Conservation (phyloP, 108 stramenopile genomes). For the Epithemia pelagica region DNA sequence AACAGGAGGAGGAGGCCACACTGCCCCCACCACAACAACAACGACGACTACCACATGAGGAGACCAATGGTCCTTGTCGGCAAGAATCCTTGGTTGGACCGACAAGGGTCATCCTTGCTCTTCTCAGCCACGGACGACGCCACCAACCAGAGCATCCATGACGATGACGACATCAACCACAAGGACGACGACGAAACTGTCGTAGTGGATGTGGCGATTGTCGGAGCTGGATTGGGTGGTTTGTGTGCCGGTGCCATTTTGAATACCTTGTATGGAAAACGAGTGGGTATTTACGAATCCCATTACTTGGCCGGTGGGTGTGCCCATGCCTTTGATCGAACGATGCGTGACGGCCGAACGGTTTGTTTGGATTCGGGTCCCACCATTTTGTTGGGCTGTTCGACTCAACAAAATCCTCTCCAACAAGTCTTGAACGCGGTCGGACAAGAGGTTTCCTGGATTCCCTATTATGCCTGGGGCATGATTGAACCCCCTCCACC, state of each 20-base stretch:
- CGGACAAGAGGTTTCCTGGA: conserved; percentile 73
- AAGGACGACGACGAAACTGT: background rate
- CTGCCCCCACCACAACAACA: too few species aligned
- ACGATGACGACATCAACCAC: background rate
- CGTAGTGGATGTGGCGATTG: conserved; percentile 66
- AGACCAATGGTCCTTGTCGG: too few species aligned
- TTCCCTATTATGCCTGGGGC: conserved; percentile 87
- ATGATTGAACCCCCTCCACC: conserved; percentile 73
- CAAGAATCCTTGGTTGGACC: too few species aligned
- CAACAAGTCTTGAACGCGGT: conserved; percentile 85
- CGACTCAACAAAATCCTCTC: conserved; percentile 66
- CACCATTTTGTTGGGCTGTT: conserved; percentile 81
- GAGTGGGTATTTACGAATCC: conserved; percentile 82
- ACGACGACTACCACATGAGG: too few species aligned
- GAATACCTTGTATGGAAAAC: conserved; percentile 72
- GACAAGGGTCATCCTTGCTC: too few species aligned
- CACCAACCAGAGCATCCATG: too few species aligned
- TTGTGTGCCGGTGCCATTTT: conserved; percentile 85
- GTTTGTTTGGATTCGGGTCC: conserved; percentile 91
- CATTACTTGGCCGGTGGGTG: conserved; percentile 88
- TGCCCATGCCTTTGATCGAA: conserved; percentile 81
- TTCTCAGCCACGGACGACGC: too few species aligned
- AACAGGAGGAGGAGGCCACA: too few species aligned
- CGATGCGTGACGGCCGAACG: conserved; percentile 20
- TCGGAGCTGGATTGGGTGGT: conserved; percentile 87